Evolutionary conservation across 2,329 filamentous ascomycete species (phyloP), one percentile per base, ranked within the genome.

Genomic region (Apiospora sp.): DNA sequence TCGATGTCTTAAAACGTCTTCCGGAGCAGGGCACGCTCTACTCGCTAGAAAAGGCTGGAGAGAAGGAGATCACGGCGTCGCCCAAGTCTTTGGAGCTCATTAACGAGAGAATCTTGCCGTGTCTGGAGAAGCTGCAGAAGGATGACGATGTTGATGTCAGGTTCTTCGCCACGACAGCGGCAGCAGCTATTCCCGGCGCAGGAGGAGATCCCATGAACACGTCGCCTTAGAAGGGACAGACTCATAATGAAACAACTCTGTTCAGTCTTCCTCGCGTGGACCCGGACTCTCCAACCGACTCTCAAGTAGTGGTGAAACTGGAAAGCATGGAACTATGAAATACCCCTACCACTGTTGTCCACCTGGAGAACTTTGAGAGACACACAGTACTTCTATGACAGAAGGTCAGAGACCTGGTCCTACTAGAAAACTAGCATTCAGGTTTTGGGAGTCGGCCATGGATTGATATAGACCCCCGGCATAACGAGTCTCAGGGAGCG

Each of bases 81-180:
- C 88, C 92, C 61, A 89, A 90, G 79, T 93, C 93, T 71, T 90
- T 92, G 78, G 92, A 95, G 79, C 88, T 98, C 76, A 96, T 98
- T 80, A 92, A 94, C 82, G 91, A 94, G 83, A 92, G 94, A 80
- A 92, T 98, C 81, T 85, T 98, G 80, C 95, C 96, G 37, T 96
- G 94, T 81, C 86, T 99, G 78, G 93, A 96, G 87, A 98, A 98
- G 87, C 88, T 99, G 80, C 95, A 98, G 87, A 93, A 96, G 85
- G 96, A 99, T 82, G 94, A 97, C 77, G 96, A 99, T 85, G 96
- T 98, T 78, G 96, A 99, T 85, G 96, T 99, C 80, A 92, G 96
- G 83, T 99, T 96, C 87, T 99, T 98, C 85, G 96, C 96, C 75
- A 97, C 95, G 74, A 97, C 94, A 75, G 96, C 96, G 68, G 92